A percentile compares a stretch with the other conserved stretches of the same genome.
phyloP scores from a whole-genome alignment of 1,284 basidiomycete species.

The Taiwanofungus camphoratus region DNA sequence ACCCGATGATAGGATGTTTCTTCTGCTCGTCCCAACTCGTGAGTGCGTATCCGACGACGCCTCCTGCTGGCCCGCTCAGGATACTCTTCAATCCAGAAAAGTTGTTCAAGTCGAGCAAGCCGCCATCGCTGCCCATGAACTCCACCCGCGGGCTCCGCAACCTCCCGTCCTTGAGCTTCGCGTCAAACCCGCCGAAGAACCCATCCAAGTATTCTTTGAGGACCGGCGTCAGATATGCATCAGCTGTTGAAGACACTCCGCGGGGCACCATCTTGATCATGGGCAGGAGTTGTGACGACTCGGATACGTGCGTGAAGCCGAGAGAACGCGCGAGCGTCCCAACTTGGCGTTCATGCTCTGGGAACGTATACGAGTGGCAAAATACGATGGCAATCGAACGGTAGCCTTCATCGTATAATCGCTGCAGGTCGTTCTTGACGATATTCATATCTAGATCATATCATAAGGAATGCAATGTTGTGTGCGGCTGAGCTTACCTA shows the following conservation, averaged over 20 bases:
- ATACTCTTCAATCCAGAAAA: conserved; percentile 90
- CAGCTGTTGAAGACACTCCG: conserved; percentile 88
- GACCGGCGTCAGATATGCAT: conserved; percentile 95
- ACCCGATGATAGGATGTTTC: conserved; percentile 72
- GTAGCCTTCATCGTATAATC: conserved; percentile 72
- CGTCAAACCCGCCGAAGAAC: conserved; percentile 87
- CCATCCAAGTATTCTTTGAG: conserved; percentile 84
- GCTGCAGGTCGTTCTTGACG: conserved; percentile 56
- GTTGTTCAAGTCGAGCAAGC: conserved; percentile 77
- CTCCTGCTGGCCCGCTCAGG: conserved; percentile 83
- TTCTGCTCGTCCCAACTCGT: conserved; percentile 75
- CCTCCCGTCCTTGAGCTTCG: conserved; percentile 47
- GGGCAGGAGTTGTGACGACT: conserved; percentile 83
- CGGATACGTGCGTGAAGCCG: conserved; percentile 86
- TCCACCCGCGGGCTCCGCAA: conserved; percentile 57
- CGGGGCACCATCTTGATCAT: conserved; percentile 97
- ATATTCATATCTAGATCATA: conserved; percentile 39
- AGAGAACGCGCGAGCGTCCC: conserved; percentile 70
- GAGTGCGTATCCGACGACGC: conserved; percentile 83
- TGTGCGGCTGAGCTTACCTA: conserved; percentile 40
- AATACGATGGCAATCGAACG: conserved; percentile 84
- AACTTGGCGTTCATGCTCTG: conserved; percentile 72
- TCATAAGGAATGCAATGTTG: not conserved
- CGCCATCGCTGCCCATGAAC: conserved; percentile 89
- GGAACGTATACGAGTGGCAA: conserved; percentile 90